Evolutionary conservation across 163 green algal species (phyloP).

Genomic region (Volvox carteri): DNA sequence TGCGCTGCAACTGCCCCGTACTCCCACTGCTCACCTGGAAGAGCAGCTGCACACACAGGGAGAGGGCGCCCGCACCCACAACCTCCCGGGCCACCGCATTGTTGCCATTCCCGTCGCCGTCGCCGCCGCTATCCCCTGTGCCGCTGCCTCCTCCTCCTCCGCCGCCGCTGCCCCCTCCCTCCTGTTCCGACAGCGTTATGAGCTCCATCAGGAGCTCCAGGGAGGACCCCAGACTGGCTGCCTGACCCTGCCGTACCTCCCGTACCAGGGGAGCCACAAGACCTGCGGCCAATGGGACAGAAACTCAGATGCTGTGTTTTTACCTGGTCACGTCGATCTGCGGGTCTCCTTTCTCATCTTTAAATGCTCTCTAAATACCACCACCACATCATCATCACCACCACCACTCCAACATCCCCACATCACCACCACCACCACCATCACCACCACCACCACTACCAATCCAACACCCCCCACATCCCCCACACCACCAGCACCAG

Average conservation of each 20-base stretch:
- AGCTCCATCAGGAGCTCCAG: slow-evolving; percentile 20
- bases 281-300: slow-evolving; percentile 20
- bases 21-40: slow-evolving; percentile 19
- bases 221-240: background rate
- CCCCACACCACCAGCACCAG: no score
- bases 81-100: background rate
- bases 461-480: no score
- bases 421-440: no score
- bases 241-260: slow-evolving; percentile 15
- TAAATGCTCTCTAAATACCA: no score
- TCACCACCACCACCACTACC: no score
- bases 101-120: background rate
- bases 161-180: background rate
- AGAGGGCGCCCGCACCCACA: slow-evolving; percentile 28
- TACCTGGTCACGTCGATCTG: no score
- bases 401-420: no score
- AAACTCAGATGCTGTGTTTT: no score
- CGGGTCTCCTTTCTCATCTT: no score
- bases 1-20: background rate
- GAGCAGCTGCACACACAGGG: slow-evolving; percentile 42
- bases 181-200: background rate
- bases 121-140: background rate
- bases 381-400: no score
- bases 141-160: no score
- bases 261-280: slow-evolving; percentile 26